These are phyloP conservation scores for Begonia peltatifolia DNA, from an alignment of 306 rosid species.

Conservation along the genomic window DNA sequence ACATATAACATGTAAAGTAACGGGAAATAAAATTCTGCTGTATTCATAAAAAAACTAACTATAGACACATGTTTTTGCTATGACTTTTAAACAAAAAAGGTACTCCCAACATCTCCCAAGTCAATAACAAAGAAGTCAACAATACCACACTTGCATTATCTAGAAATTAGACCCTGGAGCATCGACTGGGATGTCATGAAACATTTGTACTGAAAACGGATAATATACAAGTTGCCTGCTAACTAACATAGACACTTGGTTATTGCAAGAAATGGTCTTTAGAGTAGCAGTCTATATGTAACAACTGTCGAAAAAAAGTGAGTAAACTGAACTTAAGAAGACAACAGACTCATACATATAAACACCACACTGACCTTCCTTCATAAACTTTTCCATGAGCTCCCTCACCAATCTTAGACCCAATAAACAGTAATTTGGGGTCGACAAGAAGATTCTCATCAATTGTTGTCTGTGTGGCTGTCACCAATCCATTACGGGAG, in stretches of 20 bases:
- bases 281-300: no score
- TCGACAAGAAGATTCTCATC: slow-evolving; percentile 84
- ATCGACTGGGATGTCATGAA: background rate
- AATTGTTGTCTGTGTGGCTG: slow-evolving; percentile 37
- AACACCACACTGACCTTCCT: slow-evolving; percentile 74
- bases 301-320: background rate
- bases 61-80: no score
- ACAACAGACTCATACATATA: background rate
- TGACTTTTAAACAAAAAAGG: no score
- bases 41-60: background rate
- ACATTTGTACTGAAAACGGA: background rate
- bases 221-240: background rate
- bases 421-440: slow-evolving; percentile 74
- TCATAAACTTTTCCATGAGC: slow-evolving; percentile 95
- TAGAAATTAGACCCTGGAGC: no score
- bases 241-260: background rate
- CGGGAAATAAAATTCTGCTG: slow-evolving; percentile 12
- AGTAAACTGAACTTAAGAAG: background rate
- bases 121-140: no score
- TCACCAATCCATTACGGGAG: slow-evolving; percentile 34
- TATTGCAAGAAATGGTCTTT: background rate
- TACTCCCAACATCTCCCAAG: no score
- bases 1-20: slow-evolving; percentile 15
- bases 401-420: slow-evolving; percentile 84
- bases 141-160: no score